Base-by-base conservation (phyloP, 1,284 basidiomycete species). In the Tilletia walkeri region DNA sequence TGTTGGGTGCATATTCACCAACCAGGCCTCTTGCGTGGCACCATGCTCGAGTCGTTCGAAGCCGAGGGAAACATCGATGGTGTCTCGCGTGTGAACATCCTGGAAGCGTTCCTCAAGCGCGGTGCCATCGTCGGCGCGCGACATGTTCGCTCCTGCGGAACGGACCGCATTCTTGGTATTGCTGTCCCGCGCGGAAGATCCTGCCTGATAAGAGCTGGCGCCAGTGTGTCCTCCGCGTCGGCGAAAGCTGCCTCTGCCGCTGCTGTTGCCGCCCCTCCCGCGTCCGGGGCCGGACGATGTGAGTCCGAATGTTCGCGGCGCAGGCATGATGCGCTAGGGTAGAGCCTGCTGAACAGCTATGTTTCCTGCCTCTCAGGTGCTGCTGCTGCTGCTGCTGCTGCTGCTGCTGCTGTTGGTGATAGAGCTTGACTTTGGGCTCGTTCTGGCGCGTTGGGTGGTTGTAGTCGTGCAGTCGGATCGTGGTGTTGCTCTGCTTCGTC, bases 1-100 rank as follows among this genome's bases (percentile, higher is more conserved):
- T 0, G 94, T 97, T 89, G 95, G 93, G 84, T 96, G 95, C 95
- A 99, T 99, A 84, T 98, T 98, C 73, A 99, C 90, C 82, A 99
- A 86, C 96, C 96, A 99, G 56, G 87, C 87, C 70, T 83, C 78
- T 30, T 70, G 69, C 30, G 76, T 73, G 18, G 78, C 71, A 10
- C 82, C 82, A 39, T 79, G 72, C 45, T 83, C 82, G 34, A 83
- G 72, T 34, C 81, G 76, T 36, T 72, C 71, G 84, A 99, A 99
- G 0, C 96, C 96, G 38, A 99, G 87, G 82, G 91, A 92, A 84
- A 93, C 93, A 80, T 99, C 95, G 38, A 98, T 89, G 80, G 95
- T 93, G 83, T 99, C 94, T 66, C 80, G 76, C n/a, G 73, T 76
- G 30, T 75, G 75, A 56, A 81, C 78, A 38, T 77, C 73, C 47